A percentile compares a stretch with the other conserved stretches of the same genome.
phyloP scores from a whole-genome alignment of 345 rosid genomes.

The Populus davidiana region DNA sequence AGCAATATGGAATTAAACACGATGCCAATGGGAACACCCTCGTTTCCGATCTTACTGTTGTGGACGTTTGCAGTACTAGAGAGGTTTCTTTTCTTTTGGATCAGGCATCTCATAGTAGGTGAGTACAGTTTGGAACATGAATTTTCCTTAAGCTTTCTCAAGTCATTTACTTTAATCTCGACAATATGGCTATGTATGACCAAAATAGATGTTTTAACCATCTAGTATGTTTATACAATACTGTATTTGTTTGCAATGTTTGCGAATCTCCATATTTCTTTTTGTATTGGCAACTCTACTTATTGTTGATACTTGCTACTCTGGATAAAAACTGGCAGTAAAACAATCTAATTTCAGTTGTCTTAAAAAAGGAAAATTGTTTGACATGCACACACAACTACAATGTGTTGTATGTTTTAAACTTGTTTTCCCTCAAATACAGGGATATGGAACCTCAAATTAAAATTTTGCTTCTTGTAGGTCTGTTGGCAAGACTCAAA shows the following conservation, averaged over 20 bases:
- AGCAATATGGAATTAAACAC: conserved; percentile 34
- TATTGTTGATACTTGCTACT: neutral
- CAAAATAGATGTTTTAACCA: neutral
- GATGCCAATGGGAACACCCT: conserved; percentile 31
- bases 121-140: conserved; percentile 4
- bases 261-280: neutral
- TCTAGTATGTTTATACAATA: neutral
- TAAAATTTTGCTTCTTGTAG: conserved; percentile 34
- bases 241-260: neutral
- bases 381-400: neutral
- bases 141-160: neutral
- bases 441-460: neutral
- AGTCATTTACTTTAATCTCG: neutral
- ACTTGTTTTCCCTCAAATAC: neutral
- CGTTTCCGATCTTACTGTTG: conserved; percentile 34
- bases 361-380: neutral
- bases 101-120: conserved; percentile 88
- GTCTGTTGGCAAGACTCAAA: conserved; percentile 91
- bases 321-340: neutral
- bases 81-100: conserved; percentile 57
- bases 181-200: neutral
- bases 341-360: neutral
- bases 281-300: neutral
- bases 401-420: neutral
- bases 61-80: conserved; percentile 27